Evolutionary conservation across 345 rosid species (phyloP).

Genomic region (Lepidium africanum): DNA sequence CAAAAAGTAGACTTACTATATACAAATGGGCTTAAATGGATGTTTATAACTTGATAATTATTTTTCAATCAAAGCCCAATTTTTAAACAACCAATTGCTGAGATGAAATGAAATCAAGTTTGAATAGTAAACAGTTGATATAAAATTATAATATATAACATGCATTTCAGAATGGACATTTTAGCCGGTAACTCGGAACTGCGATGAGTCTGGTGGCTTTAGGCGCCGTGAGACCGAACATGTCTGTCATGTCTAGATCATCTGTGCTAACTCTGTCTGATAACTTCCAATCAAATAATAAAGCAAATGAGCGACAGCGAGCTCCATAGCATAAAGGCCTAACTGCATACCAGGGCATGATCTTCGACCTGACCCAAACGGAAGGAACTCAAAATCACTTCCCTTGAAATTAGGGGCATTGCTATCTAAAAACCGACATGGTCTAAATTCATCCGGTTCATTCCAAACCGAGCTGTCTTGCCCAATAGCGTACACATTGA

Average conservation of each 20-base stretch:
- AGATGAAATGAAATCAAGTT: too few relatives aligned
- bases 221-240: conserved; percentile 82
- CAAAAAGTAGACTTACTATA: conserved; percentile 1
- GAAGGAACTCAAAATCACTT: conserved; percentile 51
- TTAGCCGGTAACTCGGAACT: conserved; percentile 43
- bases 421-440: conserved; percentile 40
- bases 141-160: too few relatives aligned
- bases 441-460: conserved; percentile 50
- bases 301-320: conserved; percentile 55
- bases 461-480: conserved; percentile 52
- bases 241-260: conserved; percentile 58
- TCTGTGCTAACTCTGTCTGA: conserved; percentile 52
- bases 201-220: conserved; percentile 51
- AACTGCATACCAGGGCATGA: conserved; percentile 84
- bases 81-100: too few relatives aligned
- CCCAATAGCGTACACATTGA: conserved; percentile 59
- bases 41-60: too few relatives aligned
- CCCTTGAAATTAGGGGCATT: conserved; percentile 57
- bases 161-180: conserved; percentile 19
- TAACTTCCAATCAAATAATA: conserved; percentile 70
- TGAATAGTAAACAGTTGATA: too few relatives aligned
- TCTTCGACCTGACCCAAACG: conserved; percentile 77
- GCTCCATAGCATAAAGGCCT: conserved; percentile 60
- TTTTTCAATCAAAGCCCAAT: too few relatives aligned
- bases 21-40: too few relatives aligned